Evolutionary conservation across 306 rosid species (phyloP), one percentile per base, ranked within the genome.

Genomic region (Carpinus viminea): DNA sequence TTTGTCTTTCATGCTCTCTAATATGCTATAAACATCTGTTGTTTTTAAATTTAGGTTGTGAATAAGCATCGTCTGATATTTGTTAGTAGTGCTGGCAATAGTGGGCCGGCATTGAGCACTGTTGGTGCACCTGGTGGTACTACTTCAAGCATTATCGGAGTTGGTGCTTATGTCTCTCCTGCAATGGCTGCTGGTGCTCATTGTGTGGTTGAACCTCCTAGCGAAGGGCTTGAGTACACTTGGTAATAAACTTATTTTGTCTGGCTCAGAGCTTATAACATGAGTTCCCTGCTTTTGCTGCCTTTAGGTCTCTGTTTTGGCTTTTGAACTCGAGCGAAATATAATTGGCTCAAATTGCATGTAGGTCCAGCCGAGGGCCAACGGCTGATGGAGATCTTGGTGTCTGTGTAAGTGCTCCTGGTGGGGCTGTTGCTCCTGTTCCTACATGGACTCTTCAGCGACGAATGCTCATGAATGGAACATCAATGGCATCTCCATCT

Each of bases 101-200:
- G 89, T 90, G 99, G 99, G 70, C 99, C 99, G 62, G 99, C 93
- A 66, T 85, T 95, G 89, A 95, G 84, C 85, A 95, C 99, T 77
- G 99, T 95, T 75, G 98, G 98, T 79, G 99, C 99, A 80, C 99
- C 99, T 79, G 99, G 99, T 71, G 99, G 99, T 77, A 93, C 99
- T 65, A 77, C 97, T 78, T 91, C 99, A 78, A 87, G 97, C 74
- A 93, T 95, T 75, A 93, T 95, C 47, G 98, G 99, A 66, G 90
- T 95, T 81, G 98, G 99, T 68, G 99, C 99, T 17, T 95, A 91
- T 79, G 97, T 95, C 80, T 95, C 99, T 76, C 99, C 98, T 46
- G 91, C 91, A 60, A 95, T 95, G 99, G 99, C 99, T 83, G 97
- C 96, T 75, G 98, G 97, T 84, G 96, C 98, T 61, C 99, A 95